phyloP scores from a whole-genome alignment of 805 yeast species.

The Yamadazyma paraphyllophila region DNA sequence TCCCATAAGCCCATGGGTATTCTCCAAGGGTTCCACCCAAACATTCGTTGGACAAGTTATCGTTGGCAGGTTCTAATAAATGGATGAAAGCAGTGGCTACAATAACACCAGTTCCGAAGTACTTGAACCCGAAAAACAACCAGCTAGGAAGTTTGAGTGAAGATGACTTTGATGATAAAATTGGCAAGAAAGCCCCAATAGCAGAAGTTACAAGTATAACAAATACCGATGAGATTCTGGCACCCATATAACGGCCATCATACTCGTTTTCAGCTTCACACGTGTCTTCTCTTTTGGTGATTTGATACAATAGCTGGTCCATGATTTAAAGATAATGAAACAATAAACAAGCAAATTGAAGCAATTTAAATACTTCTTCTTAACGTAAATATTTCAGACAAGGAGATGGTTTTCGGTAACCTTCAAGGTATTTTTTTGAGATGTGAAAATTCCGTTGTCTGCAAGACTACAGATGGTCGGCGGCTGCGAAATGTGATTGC shows the following conservation, averaged over 20 bases:
- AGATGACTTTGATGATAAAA: constrained; percentile 58
- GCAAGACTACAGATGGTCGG: too few species aligned
- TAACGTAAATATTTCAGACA: background rate
- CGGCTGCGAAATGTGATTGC: too few species aligned
- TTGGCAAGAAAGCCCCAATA: constrained; percentile 60
- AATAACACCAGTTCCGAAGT: constrained; percentile 82
- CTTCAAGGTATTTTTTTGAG: constrained; percentile 6
- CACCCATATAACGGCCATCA: constrained; percentile 41
- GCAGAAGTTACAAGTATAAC: constrained; percentile 56
- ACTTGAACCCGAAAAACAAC: constrained; percentile 68
- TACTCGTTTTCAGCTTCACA: constrained; percentile 46
- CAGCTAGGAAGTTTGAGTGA: constrained; percentile 56
- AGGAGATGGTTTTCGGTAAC: constrained; percentile 1
- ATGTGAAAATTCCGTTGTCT: background rate
- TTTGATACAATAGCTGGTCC: constrained; percentile 1
- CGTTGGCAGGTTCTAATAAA: constrained; percentile 66
- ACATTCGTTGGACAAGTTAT: constrained; percentile 54
- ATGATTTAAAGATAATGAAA: background rate
- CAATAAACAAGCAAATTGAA: background rate
- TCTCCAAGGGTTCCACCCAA: constrained; percentile 55
- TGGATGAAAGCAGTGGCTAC: constrained; percentile 81
- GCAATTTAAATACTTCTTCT: background rate
- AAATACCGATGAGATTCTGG: constrained; percentile 61
- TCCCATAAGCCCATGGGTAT: constrained; percentile 57
- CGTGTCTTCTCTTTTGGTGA: constrained; percentile 20